Conservation (phyloP, 371 early-diverging fungal species). For the Mucor circinelloides region DNA sequence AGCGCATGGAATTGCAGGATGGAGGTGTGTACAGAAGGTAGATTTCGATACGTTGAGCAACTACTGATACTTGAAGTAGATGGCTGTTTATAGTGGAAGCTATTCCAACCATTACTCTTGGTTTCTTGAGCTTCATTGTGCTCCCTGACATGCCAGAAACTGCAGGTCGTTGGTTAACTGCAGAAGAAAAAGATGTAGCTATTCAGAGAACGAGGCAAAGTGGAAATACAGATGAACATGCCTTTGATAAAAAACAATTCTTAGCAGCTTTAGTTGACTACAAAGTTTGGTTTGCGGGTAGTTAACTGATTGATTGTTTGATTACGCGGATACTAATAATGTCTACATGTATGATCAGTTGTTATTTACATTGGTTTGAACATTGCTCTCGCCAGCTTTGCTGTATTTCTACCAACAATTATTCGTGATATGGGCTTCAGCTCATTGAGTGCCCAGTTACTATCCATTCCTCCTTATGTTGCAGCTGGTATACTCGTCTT, state of each 20-base stretch:
- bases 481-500: slow-evolving; percentile 36
- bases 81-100: slow-evolving; percentile 68
- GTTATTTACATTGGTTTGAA: slow-evolving; percentile 48
- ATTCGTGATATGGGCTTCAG: slow-evolving; percentile 43
- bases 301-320: no score
- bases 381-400: slow-evolving; percentile 38
- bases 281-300: slow-evolving; percentile 44
- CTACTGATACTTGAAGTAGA: slow-evolving; percentile 1
- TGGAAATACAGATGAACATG: slow-evolving; percentile 31
- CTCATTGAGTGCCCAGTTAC: slow-evolving; percentile 34
- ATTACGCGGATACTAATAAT: no score
- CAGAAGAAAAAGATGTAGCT: slow-evolving; percentile 40
- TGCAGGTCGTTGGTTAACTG: slow-evolving; percentile 36
- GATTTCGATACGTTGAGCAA: no score
- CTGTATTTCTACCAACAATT: slow-evolving; percentile 46
- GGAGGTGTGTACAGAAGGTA: slow-evolving; percentile 27
- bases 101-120: slow-evolving; percentile 55
- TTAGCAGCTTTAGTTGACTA: slow-evolving; percentile 38
- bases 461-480: slow-evolving; percentile 45
- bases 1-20: slow-evolving; percentile 39
- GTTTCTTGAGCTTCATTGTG: slow-evolving; percentile 39
- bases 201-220: slow-evolving; percentile 29
- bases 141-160: slow-evolving; percentile 45
- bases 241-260: slow-evolving; percentile 42
- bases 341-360: slow-evolving; percentile 15